phyloP scores from a whole-genome alignment of 2,329 filamentous ascomycete species.

The Stagonosporopsis vannaccii region DNA sequence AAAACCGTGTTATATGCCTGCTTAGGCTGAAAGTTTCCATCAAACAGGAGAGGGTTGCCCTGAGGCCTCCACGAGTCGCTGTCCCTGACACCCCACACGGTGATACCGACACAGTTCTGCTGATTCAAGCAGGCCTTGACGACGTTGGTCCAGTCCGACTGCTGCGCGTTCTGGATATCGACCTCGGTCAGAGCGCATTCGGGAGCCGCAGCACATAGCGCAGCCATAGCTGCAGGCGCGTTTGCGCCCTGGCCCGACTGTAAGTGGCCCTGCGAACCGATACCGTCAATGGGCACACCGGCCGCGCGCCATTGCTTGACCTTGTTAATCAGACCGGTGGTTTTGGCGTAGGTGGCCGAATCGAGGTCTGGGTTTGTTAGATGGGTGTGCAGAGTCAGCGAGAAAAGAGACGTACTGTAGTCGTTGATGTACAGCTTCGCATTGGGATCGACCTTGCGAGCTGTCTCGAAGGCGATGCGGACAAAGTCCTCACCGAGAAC shows the following conservation, averaged over 20 bases:
- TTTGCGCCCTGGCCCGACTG: constrained; percentile 57
- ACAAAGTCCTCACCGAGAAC: constrained; percentile 73
- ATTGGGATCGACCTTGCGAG: constrained; percentile 69
- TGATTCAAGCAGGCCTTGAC: constrained; percentile 67
- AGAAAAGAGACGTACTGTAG: constrained; percentile 46
- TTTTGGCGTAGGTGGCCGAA: constrained; percentile 66
- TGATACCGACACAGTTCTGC: constrained; percentile 70
- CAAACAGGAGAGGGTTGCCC: constrained; percentile 55
- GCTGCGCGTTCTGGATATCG: constrained; percentile 67
- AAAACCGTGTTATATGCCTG: constrained; percentile 47
- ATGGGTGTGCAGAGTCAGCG: constrained; percentile 30
- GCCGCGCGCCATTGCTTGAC: constrained; percentile 70
- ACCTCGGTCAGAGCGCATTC: constrained; percentile 74
- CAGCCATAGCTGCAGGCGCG: constrained; percentile 57
- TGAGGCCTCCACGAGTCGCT: constrained; percentile 55
- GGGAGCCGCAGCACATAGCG: constrained; percentile 61
- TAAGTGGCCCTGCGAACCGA: constrained; percentile 62
- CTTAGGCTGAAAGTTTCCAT: constrained; percentile 55
- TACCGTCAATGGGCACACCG: constrained; percentile 71
- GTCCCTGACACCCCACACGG: constrained; percentile 65
- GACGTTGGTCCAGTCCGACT: constrained; percentile 65
- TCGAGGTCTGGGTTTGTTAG: constrained; percentile 63
- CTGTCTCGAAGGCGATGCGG: constrained; percentile 73
- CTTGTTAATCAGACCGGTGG: constrained; percentile 62
- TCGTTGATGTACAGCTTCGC: constrained; percentile 82